These are phyloP conservation scores for Ophiognomonia clavigignenti-juglandacearum DNA, from an alignment of 2,329 filamentous ascomycete species.

Conservation along the genomic window DNA sequence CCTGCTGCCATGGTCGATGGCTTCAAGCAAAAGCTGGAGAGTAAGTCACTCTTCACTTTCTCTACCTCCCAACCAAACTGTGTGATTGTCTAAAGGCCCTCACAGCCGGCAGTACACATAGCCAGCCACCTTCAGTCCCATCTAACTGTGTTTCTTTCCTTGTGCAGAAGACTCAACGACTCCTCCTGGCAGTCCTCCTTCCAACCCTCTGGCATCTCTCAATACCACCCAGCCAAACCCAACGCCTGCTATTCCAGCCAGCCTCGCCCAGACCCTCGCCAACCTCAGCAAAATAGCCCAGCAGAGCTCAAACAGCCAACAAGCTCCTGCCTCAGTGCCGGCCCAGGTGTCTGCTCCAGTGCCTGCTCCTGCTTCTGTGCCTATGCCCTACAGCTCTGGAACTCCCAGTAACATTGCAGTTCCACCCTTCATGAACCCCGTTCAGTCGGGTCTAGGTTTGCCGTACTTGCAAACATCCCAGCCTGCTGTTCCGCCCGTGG, in stretches of 20 bases:
- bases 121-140: conserved; percentile 12
- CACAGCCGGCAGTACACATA: no score
- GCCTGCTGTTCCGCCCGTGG: conserved; percentile 54
- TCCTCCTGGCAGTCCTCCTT: conserved; percentile 58
- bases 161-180: conserved; percentile 67
- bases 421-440: conserved; percentile 17
- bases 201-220: conserved; percentile 37
- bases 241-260: conserved; percentile 39
- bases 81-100: no score
- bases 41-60: conserved; percentile 12
- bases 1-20: conserved; percentile 70
- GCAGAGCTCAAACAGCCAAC: conserved; percentile 54
- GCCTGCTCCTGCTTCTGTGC: no score
- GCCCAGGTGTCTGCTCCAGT: no score
- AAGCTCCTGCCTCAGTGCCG: conserved; percentile 26
- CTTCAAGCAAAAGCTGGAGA: conserved; percentile 75
- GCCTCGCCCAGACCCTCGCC: conserved; percentile 73
- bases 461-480: conserved; percentile 32
- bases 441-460: conserved; percentile 20
- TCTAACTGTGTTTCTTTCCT: conserved; percentile 36
- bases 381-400: conserved; percentile 24
- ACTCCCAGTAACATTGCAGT: conserved; percentile 23
- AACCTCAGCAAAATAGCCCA: conserved; percentile 78
- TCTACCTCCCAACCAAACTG: not conserved
- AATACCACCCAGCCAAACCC: conserved; percentile 27